Evolutionary conservation across 352 stramenopile genomes (phyloP), one percentile per base, ranked within the genome.

Genomic region (Phytophthora agathidicida): DNA sequence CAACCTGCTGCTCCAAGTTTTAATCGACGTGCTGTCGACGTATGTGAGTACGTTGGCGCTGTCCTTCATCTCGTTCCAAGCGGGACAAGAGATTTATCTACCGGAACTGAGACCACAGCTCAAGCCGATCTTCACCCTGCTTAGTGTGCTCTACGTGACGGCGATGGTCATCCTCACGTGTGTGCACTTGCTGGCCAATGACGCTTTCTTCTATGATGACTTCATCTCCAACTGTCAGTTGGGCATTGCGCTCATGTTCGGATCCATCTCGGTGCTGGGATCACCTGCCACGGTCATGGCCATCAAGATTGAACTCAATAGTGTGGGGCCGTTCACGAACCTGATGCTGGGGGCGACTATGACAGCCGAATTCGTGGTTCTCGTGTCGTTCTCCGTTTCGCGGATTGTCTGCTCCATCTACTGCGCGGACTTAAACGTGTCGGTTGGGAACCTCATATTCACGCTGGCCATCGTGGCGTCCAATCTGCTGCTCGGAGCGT

Each of bases 221-320:
- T 80, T 89, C 39, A 63, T 66, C 11, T 47, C 39, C 8, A 74
- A 57, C 31, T 90, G 80, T 51, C 71, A 88, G 43, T 48, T 90
- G 35, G 76, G 77, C 5, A 88, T 90, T 39, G 76, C 75, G 2
- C 77, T 88, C 65, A 81, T 90, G 73, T 90, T 90, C 27, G 81
- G 65, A 37, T 91, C 81, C 47, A 91, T 88, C 46, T 84, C 76
- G 3, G 81, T 91, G 27, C 60, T 89, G 7, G 77, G 69, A 2
- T 91, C 81, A 10, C 81, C 81, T 0, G 72, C 78, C 6, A 91
- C 81, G 9, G 77, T 88, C 35, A 88, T 91, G 79, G 81, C 80
- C 14, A 88, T 90, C 63, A 88, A 90, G 65, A 90, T 88, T 43
- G 80, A 90, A 47, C 70, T 88, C 46, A 86, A 91, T 39, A 86